Base-by-base conservation (phyloP, 176 grass and related monocot species). In the Raddia distichophylla region DNA sequence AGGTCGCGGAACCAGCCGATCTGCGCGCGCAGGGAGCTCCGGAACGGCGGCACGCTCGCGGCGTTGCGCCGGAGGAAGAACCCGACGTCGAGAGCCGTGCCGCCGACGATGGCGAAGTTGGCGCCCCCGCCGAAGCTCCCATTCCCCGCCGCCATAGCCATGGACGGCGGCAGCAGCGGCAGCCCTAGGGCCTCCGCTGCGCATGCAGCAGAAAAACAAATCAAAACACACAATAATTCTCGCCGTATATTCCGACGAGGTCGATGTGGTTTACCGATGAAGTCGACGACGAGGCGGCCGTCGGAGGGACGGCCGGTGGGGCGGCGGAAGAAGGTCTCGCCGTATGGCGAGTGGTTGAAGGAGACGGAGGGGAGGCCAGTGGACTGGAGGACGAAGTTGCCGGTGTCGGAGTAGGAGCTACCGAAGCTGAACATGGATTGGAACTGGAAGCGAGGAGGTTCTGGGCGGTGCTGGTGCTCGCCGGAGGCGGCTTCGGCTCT, bases 241-340 rank as follows among this genome's bases (percentile, higher is more conserved):
- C 27, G 27, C 27, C 27, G 27, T 27, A 27, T 27, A 27, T 27
- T 27, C 27, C 27, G 27, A 27, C 27, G 27, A 27, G 27, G 27
- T 27, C 27, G 27, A 54, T 46, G 10, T 54, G 44, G 44, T 6
- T 33, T 87, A 95, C 87, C 84, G 34, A 95, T 78, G 71, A 95
- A 95, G 77, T 95, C 90, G 69, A 95, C 73, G 71, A 92, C 40
- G n/a, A 95, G 78, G 73, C 90, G 87, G 47, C 93, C 93, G 40
- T 95, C 75, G n/a, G 81, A 95, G 11, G 81, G 76, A 16, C 90
- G 90, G 12, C 92, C 92, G 4, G 92, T 94, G 51, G 92, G 71
- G 58, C 58, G 56, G 22, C 60, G 22, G 19, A 94, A 93, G 82
- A 83, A 91, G 14, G 91, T 93, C 12, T 87, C 80, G 8, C 88